phyloP scores from a whole-genome alignment of 495 filamentous ascomycete genomes.

The Neurospora sp. region DNA sequence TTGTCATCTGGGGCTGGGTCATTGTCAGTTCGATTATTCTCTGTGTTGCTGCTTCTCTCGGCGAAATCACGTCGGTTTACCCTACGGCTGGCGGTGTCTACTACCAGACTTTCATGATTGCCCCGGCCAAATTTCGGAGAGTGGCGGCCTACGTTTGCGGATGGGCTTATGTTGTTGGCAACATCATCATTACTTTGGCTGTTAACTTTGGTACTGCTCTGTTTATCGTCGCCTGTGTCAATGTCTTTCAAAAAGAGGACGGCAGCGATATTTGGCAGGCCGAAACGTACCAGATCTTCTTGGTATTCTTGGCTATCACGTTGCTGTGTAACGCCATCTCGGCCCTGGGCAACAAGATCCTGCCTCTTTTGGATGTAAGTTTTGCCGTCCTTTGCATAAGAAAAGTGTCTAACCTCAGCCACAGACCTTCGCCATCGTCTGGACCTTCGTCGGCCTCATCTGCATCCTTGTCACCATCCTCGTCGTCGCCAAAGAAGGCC shows the following conservation, averaged over 20 bases:
- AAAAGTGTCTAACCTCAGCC: background rate
- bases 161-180: conserved; percentile 58
- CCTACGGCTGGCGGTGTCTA: conserved; percentile 47
- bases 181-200: conserved; percentile 59
- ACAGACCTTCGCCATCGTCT: conserved; percentile 42
- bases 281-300: conserved; percentile 46
- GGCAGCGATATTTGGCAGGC: conserved; percentile 31
- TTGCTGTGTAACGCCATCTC: conserved; percentile 46
- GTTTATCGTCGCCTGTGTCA: conserved; percentile 43
- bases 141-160: conserved; percentile 54
- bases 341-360: conserved; percentile 43
- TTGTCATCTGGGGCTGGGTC: conserved; percentile 56
- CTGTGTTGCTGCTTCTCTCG: conserved; percentile 41
- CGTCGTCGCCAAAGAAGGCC: conserved; percentile 35
- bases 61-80: conserved; percentile 47
- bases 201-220: conserved; percentile 57
- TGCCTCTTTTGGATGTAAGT: conserved; percentile 47
- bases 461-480: conserved; percentile 35
- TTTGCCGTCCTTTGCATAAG: background rate
- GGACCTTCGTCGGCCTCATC: conserved; percentile 38
- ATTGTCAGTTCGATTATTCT: conserved; percentile 39
- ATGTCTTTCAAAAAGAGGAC: conserved; percentile 37
- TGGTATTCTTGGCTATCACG: conserved; percentile 50
- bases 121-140: conserved; percentile 28
- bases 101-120: conserved; percentile 47